phyloP scores from a whole-genome alignment of 1,139 yeast species.

The Blastobotrys buckinghamii region DNA sequence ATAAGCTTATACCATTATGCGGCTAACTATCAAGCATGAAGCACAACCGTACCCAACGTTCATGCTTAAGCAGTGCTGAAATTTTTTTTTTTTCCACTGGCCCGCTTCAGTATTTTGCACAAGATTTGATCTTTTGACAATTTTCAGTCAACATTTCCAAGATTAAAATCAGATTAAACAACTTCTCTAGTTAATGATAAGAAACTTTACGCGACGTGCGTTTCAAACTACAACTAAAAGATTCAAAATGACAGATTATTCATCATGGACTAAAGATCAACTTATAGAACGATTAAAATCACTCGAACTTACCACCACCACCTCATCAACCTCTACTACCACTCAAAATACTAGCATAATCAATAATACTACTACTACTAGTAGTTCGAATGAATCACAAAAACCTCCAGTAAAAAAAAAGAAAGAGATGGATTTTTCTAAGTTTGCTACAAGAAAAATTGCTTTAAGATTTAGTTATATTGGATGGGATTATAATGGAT shows the following conservation, averaged over 20 bases:
- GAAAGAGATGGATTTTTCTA: constrained; percentile 62
- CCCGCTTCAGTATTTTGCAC: too few species aligned
- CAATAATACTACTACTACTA: not conserved
- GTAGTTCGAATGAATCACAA: not conserved
- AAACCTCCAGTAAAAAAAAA: constrained; percentile 19
- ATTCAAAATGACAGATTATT: constrained; percentile 30
- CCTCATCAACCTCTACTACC: not conserved
- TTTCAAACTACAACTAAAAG: not conserved
- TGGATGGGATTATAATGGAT: constrained; percentile 71
- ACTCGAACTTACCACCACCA: constrained; percentile 37
- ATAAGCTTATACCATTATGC: too few species aligned
- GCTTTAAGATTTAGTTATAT: constrained; percentile 77
- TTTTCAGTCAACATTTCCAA: too few species aligned
- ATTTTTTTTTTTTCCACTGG: too few species aligned
- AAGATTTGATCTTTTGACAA: too few species aligned
- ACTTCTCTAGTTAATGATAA: not conserved
- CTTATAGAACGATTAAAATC: constrained; percentile 44
- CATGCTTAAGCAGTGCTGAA: too few species aligned
- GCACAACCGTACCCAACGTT: too few species aligned
- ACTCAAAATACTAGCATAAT: too few species aligned
- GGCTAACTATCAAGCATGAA: too few species aligned
- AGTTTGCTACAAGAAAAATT: constrained; percentile 59
- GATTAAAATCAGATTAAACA: too few species aligned
- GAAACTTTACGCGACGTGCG: not conserved
- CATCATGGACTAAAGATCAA: constrained; percentile 48